phyloP scores from a whole-genome alignment of 2,329 filamentous ascomycete species.

The Didymellaceae sp. region DNA sequence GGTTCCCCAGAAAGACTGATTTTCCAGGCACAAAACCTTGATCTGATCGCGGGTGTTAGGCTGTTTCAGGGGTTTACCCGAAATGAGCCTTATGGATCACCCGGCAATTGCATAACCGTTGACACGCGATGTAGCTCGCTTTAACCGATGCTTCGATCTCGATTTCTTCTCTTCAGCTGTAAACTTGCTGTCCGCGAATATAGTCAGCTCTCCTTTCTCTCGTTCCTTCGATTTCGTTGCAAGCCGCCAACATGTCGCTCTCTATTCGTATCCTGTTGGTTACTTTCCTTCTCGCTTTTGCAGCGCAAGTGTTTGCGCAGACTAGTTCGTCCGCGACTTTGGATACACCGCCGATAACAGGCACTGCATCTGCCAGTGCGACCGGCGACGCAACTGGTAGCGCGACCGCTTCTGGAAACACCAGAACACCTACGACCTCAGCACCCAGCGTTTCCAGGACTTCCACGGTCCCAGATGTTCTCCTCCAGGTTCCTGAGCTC shows the following conservation, averaged over 20 bases:
- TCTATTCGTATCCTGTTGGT: slow-evolving; percentile 44
- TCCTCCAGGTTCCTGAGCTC: slow-evolving; percentile 64
- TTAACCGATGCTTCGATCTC: slow-evolving; percentile 23
- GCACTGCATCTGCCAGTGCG: slow-evolving; percentile 21
- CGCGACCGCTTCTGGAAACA: slow-evolving; percentile 7
- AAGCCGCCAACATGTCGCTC: slow-evolving; percentile 41
- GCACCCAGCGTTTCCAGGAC: slow-evolving; percentile 35
- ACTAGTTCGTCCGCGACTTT: slow-evolving; percentile 29
- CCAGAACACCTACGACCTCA: slow-evolving; percentile 27
- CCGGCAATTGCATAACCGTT: slow-evolving; percentile 28
- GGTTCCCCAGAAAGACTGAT: slow-evolving; percentile 22
- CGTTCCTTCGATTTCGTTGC: slow-evolving; percentile 20
- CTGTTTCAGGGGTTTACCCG: slow-evolving; percentile 43
- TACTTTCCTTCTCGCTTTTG: slow-evolving; percentile 36
- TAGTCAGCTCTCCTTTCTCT: background rate
- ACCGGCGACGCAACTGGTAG: slow-evolving; percentile 6
- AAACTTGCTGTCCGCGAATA: slow-evolving; percentile 1
- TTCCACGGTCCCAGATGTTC: slow-evolving; percentile 61
- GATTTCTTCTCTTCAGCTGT: slow-evolving; percentile 11
- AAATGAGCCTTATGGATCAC: slow-evolving; percentile 40
- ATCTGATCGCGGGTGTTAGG: slow-evolving; percentile 23
- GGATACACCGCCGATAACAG: slow-evolving; percentile 38
- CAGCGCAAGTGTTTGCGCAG: slow-evolving; percentile 38
- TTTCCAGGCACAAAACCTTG: slow-evolving; percentile 31
- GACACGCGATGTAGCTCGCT: slow-evolving; percentile 19